These are phyloP conservation scores for Tephrocybe sp. DNA, from an alignment of 768 basidiomycete genomes.

Conservation along the genomic window DNA sequence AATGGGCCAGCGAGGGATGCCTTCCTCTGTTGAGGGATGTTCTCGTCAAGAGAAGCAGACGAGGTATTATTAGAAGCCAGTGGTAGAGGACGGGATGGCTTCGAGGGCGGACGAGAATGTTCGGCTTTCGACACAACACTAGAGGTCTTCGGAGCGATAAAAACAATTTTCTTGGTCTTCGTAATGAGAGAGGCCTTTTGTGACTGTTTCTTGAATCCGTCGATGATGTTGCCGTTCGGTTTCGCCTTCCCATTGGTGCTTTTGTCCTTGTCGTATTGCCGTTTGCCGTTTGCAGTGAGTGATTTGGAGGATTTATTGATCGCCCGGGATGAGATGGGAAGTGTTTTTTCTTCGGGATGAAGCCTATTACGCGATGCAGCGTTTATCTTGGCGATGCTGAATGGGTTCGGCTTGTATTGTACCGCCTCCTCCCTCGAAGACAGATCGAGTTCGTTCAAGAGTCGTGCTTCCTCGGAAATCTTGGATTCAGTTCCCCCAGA, in stretches of 20 bases:
- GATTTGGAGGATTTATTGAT: neutral
- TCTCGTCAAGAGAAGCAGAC: no score
- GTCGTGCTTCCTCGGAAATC: slow-evolving; percentile 23
- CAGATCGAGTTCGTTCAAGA: slow-evolving; percentile 57
- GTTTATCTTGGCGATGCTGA: slow-evolving; percentile 80
- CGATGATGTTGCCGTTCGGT: slow-evolving; percentile 32
- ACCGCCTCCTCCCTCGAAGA: slow-evolving; percentile 61
- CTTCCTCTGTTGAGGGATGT: no score
- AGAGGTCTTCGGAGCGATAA: neutral
- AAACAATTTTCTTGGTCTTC: neutral
- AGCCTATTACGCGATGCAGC: slow-evolving; percentile 53
- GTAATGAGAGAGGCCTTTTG: slow-evolving; percentile 6
- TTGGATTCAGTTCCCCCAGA: slow-evolving; percentile 21
- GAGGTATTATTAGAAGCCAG: neutral
- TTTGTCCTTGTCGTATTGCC: neutral
- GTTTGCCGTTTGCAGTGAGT: neutral
- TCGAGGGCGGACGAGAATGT: neutral
- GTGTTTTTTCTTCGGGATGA: neutral
- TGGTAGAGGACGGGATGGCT: neutral
- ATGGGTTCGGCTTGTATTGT: slow-evolving; percentile 73
- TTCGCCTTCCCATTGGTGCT: neutral
- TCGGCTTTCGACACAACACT: neutral
- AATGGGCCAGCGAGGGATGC: no score
- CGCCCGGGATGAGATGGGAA: no score
- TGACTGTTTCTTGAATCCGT: slow-evolving; percentile 47